A percentile compares a stretch with the other conserved stretches of the same genome.
Conservation (phyloP, 2,329 filamentous ascomycete genomes). For the Penicillium sp. region DNA sequence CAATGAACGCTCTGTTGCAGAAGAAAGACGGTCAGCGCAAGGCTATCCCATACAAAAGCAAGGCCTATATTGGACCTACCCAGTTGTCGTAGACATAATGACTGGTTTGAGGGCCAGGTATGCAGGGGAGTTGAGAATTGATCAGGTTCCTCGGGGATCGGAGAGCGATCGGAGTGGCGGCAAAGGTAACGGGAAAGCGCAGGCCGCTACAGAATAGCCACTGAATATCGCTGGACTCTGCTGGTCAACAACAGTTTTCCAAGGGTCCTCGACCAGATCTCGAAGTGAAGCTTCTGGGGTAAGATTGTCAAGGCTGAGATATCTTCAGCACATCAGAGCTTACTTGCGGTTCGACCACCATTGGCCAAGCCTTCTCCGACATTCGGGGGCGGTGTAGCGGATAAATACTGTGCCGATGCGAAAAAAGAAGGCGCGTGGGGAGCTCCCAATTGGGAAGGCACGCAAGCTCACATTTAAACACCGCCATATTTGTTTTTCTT, state of each 20-base stretch:
- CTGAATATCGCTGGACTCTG: not conserved
- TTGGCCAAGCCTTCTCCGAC: constrained; percentile 16
- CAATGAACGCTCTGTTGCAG: constrained; percentile 70
- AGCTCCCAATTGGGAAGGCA: constrained; percentile 10
- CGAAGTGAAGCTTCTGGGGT: constrained; percentile 1
- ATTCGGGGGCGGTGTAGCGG: constrained; percentile 16
- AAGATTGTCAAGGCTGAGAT: constrained; percentile 10
- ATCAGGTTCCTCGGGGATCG: constrained; percentile 11
- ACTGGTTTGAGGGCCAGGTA: not conserved
- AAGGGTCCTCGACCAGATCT: not conserved
- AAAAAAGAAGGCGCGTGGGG: constrained; percentile 19
- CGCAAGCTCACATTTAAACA: not conserved
- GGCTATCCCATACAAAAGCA: not conserved
- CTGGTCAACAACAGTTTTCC: not conserved
- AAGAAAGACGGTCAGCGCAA: constrained; percentile 10
- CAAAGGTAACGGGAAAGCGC: not conserved
- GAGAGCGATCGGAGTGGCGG: constrained; percentile 17
- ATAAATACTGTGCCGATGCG: not conserved
- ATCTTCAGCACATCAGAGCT: constrained; percentile 13
- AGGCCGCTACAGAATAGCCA: not conserved
- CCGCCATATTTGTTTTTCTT: not conserved
- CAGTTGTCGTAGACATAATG: constrained; percentile 52
- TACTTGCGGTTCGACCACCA: constrained; percentile 16
- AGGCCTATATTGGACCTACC: constrained; percentile 32
- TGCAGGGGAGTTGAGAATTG: not conserved